phyloP scores from a whole-genome alignment of 2,329 filamentous ascomycete species.

The Sclerotinia glacialis region DNA sequence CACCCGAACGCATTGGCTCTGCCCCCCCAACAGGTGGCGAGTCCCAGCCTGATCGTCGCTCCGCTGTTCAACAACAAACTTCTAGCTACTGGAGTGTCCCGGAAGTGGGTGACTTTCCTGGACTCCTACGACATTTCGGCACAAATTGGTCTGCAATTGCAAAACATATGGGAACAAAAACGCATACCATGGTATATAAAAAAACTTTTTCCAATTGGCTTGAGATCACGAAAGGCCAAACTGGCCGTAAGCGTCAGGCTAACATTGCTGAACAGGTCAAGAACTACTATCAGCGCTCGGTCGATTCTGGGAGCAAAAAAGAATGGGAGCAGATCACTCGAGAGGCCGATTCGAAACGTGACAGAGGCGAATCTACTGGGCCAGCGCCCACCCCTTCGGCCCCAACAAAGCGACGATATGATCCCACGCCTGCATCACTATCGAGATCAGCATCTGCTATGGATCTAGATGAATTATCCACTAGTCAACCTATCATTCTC shows the following conservation, averaged over 20 bases:
- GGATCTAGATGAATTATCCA: slow-evolving; percentile 44
- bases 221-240: slow-evolving; percentile 33
- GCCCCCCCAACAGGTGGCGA: slow-evolving; percentile 33
- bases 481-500: slow-evolving; percentile 28
- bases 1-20: slow-evolving; percentile 36
- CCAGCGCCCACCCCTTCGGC: slow-evolving; percentile 57
- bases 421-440: slow-evolving; percentile 43
- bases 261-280: slow-evolving; percentile 53
- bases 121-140: slow-evolving; percentile 69
- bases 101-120: slow-evolving; percentile 74
- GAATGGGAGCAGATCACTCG: slow-evolving; percentile 60
- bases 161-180: slow-evolving; percentile 78
- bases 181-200: slow-evolving; percentile 72
- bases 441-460: slow-evolving; percentile 50
- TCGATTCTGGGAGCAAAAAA: slow-evolving; percentile 53
- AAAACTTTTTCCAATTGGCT: slow-evolving; percentile 36
- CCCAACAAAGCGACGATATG: slow-evolving; percentile 51
- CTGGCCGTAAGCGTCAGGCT: slow-evolving; percentile 37
- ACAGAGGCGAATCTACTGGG: slow-evolving; percentile 57
- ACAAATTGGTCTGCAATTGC: slow-evolving; percentile 77
- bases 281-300: slow-evolving; percentile 64
- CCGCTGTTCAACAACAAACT: slow-evolving; percentile 52
- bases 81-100: slow-evolving; percentile 88
- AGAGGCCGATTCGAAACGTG: slow-evolving; percentile 57
- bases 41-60: slow-evolving; percentile 34